Evolutionary conservation across 1,139 yeast species (phyloP), one percentile per base, ranked within the genome.

Genomic region (Candida tropicalis): DNA sequence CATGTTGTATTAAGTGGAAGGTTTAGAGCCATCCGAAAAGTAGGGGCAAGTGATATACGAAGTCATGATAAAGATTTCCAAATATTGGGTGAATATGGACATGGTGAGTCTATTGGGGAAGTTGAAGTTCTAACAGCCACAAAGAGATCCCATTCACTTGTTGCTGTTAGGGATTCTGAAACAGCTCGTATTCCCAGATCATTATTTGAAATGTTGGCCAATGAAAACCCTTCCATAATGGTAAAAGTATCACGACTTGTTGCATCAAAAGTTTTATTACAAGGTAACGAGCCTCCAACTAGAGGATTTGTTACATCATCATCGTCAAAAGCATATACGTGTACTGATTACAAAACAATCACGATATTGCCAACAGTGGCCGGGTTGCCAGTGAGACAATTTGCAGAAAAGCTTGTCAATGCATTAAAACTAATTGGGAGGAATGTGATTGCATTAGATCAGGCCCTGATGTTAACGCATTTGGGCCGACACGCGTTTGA

Each of bases 71-170:
- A 63, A 2, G 66, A 68, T 10, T 57, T 63, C 24, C 66, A 63
- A 27, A 74, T 82, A 0, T 54, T 84, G 15, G 88, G 87, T 2
- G 99, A 93, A 58, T 84, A 82, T 57, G 97, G 97, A 0, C 96
- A 90, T 60, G 98, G 98, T 3, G 95, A 88, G 54, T 87, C 96
- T 41, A 79, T 93, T 48, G 99, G 99, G 3, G 99, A 93, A 63
- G 84, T 93, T 11, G 99, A 93, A 60, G 97, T 93, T 2, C 71
- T 93, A 49, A 90, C 98, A 0, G 93, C 95, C 8, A 80, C 87
- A 3, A 73, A 82, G 50, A 78, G 97, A 58, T 73, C 84, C 1
- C 75, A 79, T 27, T 82, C 96, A 0, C 75, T 90, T 38, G 82
- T 90, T 32, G 97, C 98, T 0, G 87, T 93, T 1, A 75, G 99